Evolutionary conservation across 768 basidiomycete genomes (phyloP).

Genomic region (Boletus coccyginus): DNA sequence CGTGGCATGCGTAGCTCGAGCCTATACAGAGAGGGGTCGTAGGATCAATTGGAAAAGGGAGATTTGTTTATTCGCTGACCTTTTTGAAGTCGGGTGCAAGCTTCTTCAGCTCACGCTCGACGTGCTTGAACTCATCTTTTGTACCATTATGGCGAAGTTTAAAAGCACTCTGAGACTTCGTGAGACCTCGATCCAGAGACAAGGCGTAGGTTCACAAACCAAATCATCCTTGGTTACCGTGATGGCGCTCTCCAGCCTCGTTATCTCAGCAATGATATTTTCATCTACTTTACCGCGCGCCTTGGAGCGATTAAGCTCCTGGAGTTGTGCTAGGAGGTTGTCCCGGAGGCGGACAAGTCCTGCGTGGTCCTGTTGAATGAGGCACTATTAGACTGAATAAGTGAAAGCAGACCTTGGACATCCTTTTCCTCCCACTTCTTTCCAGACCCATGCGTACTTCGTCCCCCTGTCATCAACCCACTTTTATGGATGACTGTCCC

Average conservation of each 20-base stretch:
- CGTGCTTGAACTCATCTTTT: conserved; percentile 80
- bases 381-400: conserved; percentile 25
- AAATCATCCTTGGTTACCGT: conserved; percentile 80
- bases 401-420: conserved; percentile 61
- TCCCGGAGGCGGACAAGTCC: conserved; percentile 65
- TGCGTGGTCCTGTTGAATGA: conserved; percentile 3
- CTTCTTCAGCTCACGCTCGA: conserved; percentile 67
- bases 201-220: conserved; percentile 40
- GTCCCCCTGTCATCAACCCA: conserved; percentile 94
- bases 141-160: conserved; percentile 74
- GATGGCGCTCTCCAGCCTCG: conserved; percentile 74
- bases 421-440: conserved; percentile 97
- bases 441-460: conserved; percentile 66
- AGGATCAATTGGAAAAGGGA: not conserved
- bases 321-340: conserved; percentile 66
- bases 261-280: conserved; percentile 69
- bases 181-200: not conserved
- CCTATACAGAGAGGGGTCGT: conserved; percentile 35
- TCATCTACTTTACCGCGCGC: conserved; percentile 86
- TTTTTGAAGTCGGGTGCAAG: conserved; percentile 68
- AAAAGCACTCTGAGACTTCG: conserved; percentile 58
- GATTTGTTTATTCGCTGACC: conserved; percentile 36
- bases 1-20: conserved; percentile 47
- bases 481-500: conserved; percentile 98
- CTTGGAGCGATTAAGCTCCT: conserved; percentile 81